Conservation (phyloP, 371 early-diverging fungal genomes). For the Haplosporangium sp. region DNA sequence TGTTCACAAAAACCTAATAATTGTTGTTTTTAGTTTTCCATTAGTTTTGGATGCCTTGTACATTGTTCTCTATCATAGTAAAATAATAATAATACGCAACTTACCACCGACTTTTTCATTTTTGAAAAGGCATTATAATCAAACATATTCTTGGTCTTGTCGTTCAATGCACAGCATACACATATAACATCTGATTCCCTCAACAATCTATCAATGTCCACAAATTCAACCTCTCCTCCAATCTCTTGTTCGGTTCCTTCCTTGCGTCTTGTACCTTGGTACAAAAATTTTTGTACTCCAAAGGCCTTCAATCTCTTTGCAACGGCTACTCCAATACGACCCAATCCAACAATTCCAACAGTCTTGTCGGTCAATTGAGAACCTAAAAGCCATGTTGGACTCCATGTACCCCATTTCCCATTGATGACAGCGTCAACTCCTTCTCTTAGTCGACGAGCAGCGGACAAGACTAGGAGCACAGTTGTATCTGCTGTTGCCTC, state of each 20-base stretch:
- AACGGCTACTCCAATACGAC: slow-evolving; percentile 86
- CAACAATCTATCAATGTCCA: slow-evolving; percentile 68
- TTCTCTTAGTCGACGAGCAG: slow-evolving; percentile 76
- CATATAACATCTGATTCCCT: slow-evolving; percentile 76
- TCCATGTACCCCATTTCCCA: slow-evolving; percentile 77
- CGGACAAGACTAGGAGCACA: slow-evolving; percentile 78
- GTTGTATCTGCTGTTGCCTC: slow-evolving; percentile 91
- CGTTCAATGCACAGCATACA: slow-evolving; percentile 80
- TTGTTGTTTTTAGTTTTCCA: too few relatives aligned
- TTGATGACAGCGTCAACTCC: slow-evolving; percentile 65
- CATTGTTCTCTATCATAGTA: neutral
- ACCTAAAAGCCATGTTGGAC: slow-evolving; percentile 81
- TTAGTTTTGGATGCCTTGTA: too few relatives aligned
- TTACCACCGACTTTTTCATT: slow-evolving; percentile 79
- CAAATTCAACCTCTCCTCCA: slow-evolving; percentile 58
- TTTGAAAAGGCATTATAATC: slow-evolving; percentile 67
- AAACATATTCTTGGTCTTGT: slow-evolving; percentile 79
- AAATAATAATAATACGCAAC: slow-evolving; percentile 1
- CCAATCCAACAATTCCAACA: slow-evolving; percentile 87
- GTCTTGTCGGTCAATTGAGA: slow-evolving; percentile 80
- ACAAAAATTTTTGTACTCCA: slow-evolving; percentile 68
- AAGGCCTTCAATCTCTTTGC: slow-evolving; percentile 79
- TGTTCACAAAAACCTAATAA: slow-evolving; percentile 79
- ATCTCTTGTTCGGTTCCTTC: slow-evolving; percentile 50
- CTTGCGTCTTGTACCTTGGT: slow-evolving; percentile 63